A percentile compares a stretch with the other conserved stretches of the same genome.
Conservation (phyloP, 805 yeast species). For the Ogataea methanolica region DNA sequence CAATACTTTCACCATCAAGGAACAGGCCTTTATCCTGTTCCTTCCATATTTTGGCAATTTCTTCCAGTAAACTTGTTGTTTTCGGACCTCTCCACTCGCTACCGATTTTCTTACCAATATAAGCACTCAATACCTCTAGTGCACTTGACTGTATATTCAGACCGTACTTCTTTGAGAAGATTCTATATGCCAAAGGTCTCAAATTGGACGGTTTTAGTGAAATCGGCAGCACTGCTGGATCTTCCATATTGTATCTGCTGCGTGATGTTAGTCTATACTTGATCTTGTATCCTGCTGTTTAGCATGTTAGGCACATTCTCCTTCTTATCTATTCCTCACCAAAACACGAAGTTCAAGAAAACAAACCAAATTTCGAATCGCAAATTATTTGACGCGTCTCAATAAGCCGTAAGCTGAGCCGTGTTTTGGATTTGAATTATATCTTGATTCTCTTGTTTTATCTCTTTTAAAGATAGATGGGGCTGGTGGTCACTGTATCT, state of each 20-base stretch:
- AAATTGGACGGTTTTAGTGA: constrained; percentile 74
- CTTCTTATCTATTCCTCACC: background rate
- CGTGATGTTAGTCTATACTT: background rate
- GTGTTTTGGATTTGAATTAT: no score
- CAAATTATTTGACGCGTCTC: no score
- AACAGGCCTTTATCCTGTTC: constrained; percentile 85
- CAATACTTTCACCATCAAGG: constrained; percentile 69
- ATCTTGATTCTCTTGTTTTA: no score
- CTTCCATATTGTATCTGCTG: constrained; percentile 10
- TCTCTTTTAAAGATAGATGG: no score
- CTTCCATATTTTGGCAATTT: constrained; percentile 79
- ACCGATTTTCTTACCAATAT: constrained; percentile 74
- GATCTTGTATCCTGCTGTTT: background rate
- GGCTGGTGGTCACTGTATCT: no score
- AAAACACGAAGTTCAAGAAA: no score
- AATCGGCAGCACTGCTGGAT: constrained; percentile 61
- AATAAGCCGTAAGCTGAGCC: no score
- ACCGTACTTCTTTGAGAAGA: constrained; percentile 88
- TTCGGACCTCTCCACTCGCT: constrained; percentile 75
- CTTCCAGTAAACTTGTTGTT: constrained; percentile 65
- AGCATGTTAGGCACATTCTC: background rate
- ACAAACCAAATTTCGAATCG: no score
- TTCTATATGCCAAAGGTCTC: constrained; percentile 87
- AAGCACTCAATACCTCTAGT: constrained; percentile 63
- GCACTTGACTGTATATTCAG: constrained; percentile 87